phyloP scores from a whole-genome alignment of 1,284 basidiomycete genomes.

The Puccinia coronata region DNA sequence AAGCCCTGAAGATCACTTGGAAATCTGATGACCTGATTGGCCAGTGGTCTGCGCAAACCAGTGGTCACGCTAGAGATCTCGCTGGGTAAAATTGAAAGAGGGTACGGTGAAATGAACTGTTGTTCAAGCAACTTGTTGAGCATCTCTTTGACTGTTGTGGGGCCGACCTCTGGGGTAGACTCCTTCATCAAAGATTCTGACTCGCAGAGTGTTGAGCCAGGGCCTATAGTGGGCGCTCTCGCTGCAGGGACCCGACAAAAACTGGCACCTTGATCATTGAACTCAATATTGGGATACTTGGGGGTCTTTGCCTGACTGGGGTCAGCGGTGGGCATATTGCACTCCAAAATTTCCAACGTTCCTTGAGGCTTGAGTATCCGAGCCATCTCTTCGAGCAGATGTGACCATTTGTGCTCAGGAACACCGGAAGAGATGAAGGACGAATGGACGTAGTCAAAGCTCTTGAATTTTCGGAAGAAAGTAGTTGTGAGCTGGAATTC shows the following conservation, averaged over 20 bases:
- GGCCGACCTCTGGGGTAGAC: background rate
- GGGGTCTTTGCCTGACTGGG: background rate
- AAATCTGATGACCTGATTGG: background rate
- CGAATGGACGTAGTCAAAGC: conserved; percentile 41
- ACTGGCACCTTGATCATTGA: background rate
- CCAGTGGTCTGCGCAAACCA: conserved; percentile 2
- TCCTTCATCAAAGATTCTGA: background rate
- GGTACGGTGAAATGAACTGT: conserved; percentile 26
- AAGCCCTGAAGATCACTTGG: conserved; percentile 11
- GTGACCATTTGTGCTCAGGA: conserved; percentile 33
- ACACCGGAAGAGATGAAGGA: conserved; percentile 29
- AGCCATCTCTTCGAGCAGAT: conserved; percentile 17
- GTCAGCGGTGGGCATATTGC: background rate
- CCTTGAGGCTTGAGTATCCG: conserved; percentile 20
- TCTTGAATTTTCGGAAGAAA: background rate
- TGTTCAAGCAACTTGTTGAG: conserved; percentile 14
- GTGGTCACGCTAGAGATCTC: conserved; percentile 14
- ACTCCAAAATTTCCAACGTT: conserved; percentile 27
- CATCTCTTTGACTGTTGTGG: conserved; percentile 22
- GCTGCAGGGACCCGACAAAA: background rate
- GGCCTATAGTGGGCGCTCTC: background rate
- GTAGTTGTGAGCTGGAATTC: background rate
- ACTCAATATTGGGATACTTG: background rate
- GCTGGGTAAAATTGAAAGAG: conserved; percentile 31
- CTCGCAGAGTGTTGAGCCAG: background rate